Percentiles rank a stretch among this genome's conserved stretches.
phyloP scores from a whole-genome alignment of 305 asterid genomes.

The Vinca major region DNA sequence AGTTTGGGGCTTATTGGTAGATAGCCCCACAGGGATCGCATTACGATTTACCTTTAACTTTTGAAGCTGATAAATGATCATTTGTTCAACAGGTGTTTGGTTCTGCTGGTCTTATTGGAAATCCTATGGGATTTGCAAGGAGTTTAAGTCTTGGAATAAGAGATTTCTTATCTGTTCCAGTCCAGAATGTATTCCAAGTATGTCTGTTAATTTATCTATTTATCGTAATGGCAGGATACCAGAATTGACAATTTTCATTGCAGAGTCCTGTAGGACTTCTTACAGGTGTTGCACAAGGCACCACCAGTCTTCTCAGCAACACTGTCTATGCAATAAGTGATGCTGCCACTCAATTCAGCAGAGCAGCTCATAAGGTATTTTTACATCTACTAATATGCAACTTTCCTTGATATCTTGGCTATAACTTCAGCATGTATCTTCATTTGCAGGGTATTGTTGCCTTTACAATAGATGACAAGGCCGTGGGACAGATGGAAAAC shows the following conservation, averaged over 20 bases:
- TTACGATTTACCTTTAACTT: background rate
- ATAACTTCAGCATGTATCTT: slow-evolving; percentile 14
- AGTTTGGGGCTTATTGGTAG: background rate
- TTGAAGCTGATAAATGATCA: background rate
- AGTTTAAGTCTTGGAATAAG: slow-evolving; percentile 88
- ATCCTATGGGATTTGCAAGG: slow-evolving; percentile 94
- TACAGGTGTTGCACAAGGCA: slow-evolving; percentile 95
- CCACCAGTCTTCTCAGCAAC: slow-evolving; percentile 88
- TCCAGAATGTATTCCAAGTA: slow-evolving; percentile 80
- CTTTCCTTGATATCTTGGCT: slow-evolving; percentile 16
- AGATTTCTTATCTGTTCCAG: slow-evolving; percentile 89
- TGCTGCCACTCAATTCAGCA: slow-evolving; percentile 96
- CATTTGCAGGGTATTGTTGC: slow-evolving; percentile 88
- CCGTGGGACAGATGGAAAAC: slow-evolving; percentile 49
- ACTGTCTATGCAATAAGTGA: slow-evolving; percentile 93
- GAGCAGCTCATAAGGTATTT: slow-evolving; percentile 90
- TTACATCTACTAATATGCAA: slow-evolving; percentile 18
- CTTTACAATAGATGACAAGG: slow-evolving; percentile 78
- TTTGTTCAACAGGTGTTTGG: slow-evolving; percentile 66
- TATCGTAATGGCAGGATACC: background rate
- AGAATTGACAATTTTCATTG: slow-evolving; percentile 23
- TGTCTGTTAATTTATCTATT: slow-evolving; percentile 2
- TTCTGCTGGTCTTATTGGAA: slow-evolving; percentile 96
- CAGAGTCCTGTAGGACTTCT: slow-evolving; percentile 95
- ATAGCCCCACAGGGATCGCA: background rate